Conservation (phyloP, 1,284 basidiomycete species). For the Ganoderma sinense region DNA sequence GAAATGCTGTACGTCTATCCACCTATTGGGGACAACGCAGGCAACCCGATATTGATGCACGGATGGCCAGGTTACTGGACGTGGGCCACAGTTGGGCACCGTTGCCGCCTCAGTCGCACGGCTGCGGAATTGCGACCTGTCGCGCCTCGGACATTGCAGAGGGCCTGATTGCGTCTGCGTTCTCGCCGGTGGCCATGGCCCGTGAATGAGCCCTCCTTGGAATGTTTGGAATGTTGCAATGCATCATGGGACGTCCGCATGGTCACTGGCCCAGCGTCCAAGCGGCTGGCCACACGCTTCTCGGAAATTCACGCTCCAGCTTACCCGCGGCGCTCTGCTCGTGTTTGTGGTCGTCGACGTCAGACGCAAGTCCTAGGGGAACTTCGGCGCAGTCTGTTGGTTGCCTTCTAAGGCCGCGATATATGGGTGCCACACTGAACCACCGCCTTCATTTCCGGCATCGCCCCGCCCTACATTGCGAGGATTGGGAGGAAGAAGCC, state of each 20-base stretch:
- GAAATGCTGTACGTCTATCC: neutral
- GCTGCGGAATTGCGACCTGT: neutral
- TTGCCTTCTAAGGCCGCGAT: neutral
- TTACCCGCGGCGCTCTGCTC: neutral
- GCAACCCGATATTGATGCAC: neutral
- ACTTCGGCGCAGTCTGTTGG: neutral
- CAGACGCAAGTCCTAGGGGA: neutral
- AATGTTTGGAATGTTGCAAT: neutral
- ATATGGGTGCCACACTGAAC: neutral
- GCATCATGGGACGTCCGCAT: conserved; percentile 3
- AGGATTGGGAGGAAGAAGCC: neutral
- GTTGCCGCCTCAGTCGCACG: neutral
- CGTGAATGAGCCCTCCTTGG: neutral
- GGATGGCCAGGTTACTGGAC: neutral
- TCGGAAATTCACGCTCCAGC: neutral
- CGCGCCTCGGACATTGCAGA: neutral
- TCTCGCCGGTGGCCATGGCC: neutral
- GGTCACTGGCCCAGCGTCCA: neutral
- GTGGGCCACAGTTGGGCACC: neutral
- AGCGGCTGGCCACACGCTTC: neutral
- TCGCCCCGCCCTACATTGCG: neutral
- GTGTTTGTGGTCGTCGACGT: neutral
- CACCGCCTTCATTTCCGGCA: neutral
- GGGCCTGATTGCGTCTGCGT: neutral
- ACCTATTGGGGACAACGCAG: neutral